Evolutionary conservation across 2,329 filamentous ascomycete species (phyloP), one percentile per base, ranked within the genome.

Genomic region (Xylariaceae sp.): DNA sequence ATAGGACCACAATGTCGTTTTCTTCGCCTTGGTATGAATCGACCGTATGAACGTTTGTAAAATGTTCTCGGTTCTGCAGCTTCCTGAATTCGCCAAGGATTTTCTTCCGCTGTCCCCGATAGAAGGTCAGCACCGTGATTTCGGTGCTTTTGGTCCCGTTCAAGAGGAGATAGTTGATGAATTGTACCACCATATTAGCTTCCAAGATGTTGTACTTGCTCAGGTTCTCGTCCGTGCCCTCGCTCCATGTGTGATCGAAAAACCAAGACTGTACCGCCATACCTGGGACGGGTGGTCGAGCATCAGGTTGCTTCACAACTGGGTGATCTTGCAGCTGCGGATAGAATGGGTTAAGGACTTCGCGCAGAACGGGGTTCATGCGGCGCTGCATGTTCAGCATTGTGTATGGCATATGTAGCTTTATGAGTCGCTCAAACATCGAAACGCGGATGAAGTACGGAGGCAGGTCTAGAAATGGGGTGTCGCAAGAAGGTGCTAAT

Each of bases 11-110:
- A 7, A 96, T 79, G 21, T 93, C 89, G 60, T 96, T 96, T 70
- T 96, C 92, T 66, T 96, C 92, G 11, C 92, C 92, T 71, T 96
- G 92, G 67, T 94, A 96, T 0, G 89, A 91, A 67, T 96, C 93
- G 0, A 97, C 90, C 0, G 92, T 96, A 29, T 85, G 84, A 1
- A 96, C 87, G 2, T 88, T 88, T 65, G 82, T 68, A 40, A 69
- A 71, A 6, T 70, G 67, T 17, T 68, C 60, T 33, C 34, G 74
- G 49, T 49, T 68, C 12, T 46, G 40, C 31, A 65, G 37, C 34
- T 75, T 69, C 9, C 74, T 72, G 3, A 88, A 71, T 5, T 75
- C 71, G 12, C 76, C 78, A 0, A 86, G 66, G 2, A 96, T 79
- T 2, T 80, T 75, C 63, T 88, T 89, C 40, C 88, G 82, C 69